Percentiles rank a stretch among this genome's conserved stretches.
Evolutionary conservation across 2,329 filamentous ascomycete species (phyloP).

Genomic region (Cercospora zeae-maydis): DNA sequence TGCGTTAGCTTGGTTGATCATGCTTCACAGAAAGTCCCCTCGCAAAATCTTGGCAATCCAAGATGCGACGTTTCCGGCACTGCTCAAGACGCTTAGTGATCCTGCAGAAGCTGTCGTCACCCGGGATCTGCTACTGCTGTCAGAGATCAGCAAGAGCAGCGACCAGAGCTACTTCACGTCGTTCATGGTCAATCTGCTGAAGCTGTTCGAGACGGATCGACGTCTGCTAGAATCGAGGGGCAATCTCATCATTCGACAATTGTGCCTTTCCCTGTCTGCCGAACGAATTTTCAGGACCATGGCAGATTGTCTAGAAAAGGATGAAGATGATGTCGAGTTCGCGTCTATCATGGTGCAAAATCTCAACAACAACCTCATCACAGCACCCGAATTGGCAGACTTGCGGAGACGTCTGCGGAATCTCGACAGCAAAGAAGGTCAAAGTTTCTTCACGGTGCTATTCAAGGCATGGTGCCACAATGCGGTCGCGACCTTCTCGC

Average conservation of each 20-base stretch:
- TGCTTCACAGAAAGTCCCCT: conserved; percentile 93
- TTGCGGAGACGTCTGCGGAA: conserved; percentile 86
- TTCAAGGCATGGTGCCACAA: conserved; percentile 99
- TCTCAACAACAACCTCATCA: conserved; percentile 97
- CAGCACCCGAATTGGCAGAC: conserved; percentile 88
- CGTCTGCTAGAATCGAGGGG: conserved; percentile 86
- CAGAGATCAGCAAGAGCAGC: conserved; percentile 92
- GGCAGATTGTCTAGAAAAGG: conserved; percentile 93
- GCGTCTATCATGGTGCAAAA: conserved; percentile 99
- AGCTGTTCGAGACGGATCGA: conserved; percentile 91
- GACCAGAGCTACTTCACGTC: conserved; percentile 97
- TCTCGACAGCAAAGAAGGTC: conserved; percentile 86
- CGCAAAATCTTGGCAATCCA: conserved; percentile 86
- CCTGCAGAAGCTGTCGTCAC: conserved; percentile 94
- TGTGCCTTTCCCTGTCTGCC: conserved; percentile 87
- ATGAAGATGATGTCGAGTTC: conserved; percentile 92
- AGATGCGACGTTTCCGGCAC: conserved; percentile 90
- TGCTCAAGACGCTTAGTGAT: conserved; percentile 94
- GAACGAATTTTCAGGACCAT: conserved; percentile 94
- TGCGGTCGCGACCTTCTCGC: conserved; percentile 91
- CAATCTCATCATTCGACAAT: conserved; percentile 91
- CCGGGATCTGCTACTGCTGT: conserved; percentile 86
- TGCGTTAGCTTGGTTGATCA: conserved; percentile 92
- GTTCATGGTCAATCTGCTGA: conserved; percentile 95
- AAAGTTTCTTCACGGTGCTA: conserved; percentile 88